A percentile compares a stretch with the other conserved stretches of the same genome.
These are phyloP conservation scores for Pelargonium nanum DNA, from an alignment of 345 rosid species.

Conservation along the genomic window DNA sequence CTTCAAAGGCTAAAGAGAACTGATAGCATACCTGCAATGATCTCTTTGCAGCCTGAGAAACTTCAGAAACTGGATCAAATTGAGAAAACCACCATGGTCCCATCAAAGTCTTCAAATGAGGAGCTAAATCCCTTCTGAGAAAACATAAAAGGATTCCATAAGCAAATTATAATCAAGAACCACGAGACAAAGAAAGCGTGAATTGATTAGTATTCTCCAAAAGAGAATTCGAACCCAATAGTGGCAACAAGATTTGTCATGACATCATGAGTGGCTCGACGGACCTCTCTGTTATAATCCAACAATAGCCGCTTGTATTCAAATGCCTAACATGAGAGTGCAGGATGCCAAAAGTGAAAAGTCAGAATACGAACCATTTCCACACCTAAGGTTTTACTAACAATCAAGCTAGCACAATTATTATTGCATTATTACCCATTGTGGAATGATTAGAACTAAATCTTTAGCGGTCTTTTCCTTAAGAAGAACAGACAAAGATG, in stretches of 20 bases:
- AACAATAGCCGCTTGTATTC: slow-evolving; percentile 80
- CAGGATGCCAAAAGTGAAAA: background rate
- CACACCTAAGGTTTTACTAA: background rate
- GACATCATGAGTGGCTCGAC: slow-evolving; percentile 79
- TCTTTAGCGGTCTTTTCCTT: slow-evolving; percentile 74
- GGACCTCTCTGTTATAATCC: slow-evolving; percentile 92
- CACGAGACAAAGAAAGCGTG: background rate
- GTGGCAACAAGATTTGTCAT: slow-evolving; percentile 65
- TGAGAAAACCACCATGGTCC: slow-evolving; percentile 99
- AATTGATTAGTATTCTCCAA: background rate
- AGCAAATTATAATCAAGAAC: slow-evolving; percentile 3
- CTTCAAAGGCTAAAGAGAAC: slow-evolving; percentile 1
- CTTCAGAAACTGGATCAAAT: slow-evolving; percentile 79
- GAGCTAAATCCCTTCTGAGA: slow-evolving; percentile 82
- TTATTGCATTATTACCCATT: slow-evolving; percentile 50
- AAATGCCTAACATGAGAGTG: slow-evolving; percentile 41
- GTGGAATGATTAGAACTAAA: slow-evolving; percentile 54
- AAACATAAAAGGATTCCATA: slow-evolving; percentile 15
- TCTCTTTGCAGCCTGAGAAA: slow-evolving; percentile 74
- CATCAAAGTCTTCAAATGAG: slow-evolving; percentile 74
- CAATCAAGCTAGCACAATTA: background rate
- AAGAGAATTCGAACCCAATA: slow-evolving; percentile 52
- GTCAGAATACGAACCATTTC: slow-evolving; percentile 4
- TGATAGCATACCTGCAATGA: slow-evolving; percentile 63
- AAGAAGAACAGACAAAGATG: slow-evolving; percentile 46